A percentile compares a stretch with the other conserved stretches of the same genome.
phyloP scores from a whole-genome alignment of 495 filamentous ascomycete genomes.

The Podospora pseudoanserina region DNA sequence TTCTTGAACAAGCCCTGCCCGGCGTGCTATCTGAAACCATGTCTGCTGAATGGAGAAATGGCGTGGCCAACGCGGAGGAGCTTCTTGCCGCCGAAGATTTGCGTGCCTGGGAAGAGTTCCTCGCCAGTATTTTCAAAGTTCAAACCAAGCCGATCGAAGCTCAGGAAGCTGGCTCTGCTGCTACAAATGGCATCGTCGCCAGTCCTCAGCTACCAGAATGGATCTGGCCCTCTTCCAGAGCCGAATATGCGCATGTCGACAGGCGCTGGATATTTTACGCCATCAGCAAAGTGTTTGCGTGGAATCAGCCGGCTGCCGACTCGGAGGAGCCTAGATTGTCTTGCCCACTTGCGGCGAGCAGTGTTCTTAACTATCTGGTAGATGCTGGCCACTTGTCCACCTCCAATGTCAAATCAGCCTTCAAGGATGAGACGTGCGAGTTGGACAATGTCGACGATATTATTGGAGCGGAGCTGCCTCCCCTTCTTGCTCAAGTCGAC shows the following conservation, averaged over 20 bases:
- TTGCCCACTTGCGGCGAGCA: conserved; percentile 48
- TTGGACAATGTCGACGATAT: conserved; percentile 35
- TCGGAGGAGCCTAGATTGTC: conserved; percentile 38
- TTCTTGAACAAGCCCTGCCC: conserved; percentile 39
- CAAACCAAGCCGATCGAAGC: conserved; percentile 25
- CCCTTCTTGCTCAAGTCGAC: conserved; percentile 58
- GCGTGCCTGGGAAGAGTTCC: conserved; percentile 50
- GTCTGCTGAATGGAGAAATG: conserved; percentile 33
- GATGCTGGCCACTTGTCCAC: conserved; percentile 58
- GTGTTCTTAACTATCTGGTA: conserved; percentile 59
- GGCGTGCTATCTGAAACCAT: conserved; percentile 38
- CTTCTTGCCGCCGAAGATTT: conserved; percentile 43
- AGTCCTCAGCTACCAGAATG: conserved; percentile 26
- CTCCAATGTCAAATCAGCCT: conserved; percentile 58
- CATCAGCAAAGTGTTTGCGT: conserved; percentile 48
- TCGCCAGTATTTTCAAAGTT: conserved; percentile 45
- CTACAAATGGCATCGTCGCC: conserved; percentile 7
- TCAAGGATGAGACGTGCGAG: conserved; percentile 49
- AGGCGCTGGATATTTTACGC: conserved; percentile 52
- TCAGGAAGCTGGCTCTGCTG: conserved; percentile 14
- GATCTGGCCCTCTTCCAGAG: conserved; percentile 39
- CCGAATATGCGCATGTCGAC: conserved; percentile 44
- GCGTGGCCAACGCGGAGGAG: conserved; percentile 44
- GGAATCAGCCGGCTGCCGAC: conserved; percentile 33
- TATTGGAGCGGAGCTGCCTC: conserved; percentile 55